Evolutionary conservation across 78 protist genomes (phyloP), one percentile per base, ranked within the genome.

Genomic region (Emiliania huxleyi): DNA sequence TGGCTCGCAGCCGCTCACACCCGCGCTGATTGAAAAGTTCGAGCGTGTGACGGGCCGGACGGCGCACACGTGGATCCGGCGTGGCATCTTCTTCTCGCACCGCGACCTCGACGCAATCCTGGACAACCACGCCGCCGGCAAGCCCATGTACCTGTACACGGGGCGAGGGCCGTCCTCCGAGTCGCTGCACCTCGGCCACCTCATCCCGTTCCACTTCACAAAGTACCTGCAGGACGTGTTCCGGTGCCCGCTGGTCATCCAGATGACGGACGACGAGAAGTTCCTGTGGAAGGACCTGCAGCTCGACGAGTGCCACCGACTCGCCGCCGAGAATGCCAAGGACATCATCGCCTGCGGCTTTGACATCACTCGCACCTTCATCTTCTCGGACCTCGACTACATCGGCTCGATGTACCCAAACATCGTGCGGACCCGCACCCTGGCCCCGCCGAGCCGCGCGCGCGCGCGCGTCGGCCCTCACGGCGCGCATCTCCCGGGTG

Each of bases 211-310:
- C 93, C 29, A 96, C 87, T 97, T 99, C 95, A 98, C 99, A 4
- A 98, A 99, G 96, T 97, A 92, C 49, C 37, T 96, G 35, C 96
- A 87, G 38, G 69, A 93, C 43, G 98, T 94, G 33, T 98, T 99
- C 92, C 90, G 96, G 55, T 98, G 97, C 46, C 99, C 99, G n/a
- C 96, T 98, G 29, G 75, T 62, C 75, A 21, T 62, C n/a, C 75
- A 99, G 91, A 87, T 99, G 97, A 99, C 99, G 37, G 99, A 99
- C 90, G 99, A 99, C 90, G 99, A 99, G 85, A 99, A 99, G 92
- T 98, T 94, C 69, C 91, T 99, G 48, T 96, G 93, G 94, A 95
- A 95, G 56, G 95, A 91, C 56, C 69, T 98, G 43, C 85, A 96
- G 38, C 43, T 98, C 52, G 98, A 96, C 3, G 97, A 97, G 69